phyloP scores from a whole-genome alignment of 192 early-diverging fungal species.

The Thamnidium elegans region DNA sequence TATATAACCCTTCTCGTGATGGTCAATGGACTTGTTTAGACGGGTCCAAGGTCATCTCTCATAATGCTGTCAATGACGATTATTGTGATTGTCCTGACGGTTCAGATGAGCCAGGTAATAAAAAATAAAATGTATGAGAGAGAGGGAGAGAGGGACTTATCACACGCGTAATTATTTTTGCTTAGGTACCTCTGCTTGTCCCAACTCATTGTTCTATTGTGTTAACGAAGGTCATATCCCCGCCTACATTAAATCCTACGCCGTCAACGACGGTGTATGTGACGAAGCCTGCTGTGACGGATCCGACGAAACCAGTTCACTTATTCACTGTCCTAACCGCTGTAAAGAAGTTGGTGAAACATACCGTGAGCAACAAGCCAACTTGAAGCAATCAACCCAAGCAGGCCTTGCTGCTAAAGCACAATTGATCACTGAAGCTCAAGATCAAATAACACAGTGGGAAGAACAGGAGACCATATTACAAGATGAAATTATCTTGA shows the following conservation, averaged over 20 bases:
- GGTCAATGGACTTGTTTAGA: slow-evolving; percentile 72
- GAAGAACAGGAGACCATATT: slow-evolving; percentile 24
- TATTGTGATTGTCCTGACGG: slow-evolving; percentile 97
- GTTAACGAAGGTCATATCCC: slow-evolving; percentile 73
- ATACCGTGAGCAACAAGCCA: slow-evolving; percentile 37
- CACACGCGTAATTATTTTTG: not conserved
- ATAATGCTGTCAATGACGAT: slow-evolving; percentile 85
- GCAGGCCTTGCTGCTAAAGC: slow-evolving; percentile 23
- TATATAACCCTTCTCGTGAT: slow-evolving; percentile 23
- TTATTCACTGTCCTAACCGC: slow-evolving; percentile 65
- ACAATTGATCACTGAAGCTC: slow-evolving; percentile 22
- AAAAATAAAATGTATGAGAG: not conserved
- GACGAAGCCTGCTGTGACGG: slow-evolving; percentile 96
- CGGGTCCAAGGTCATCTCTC: slow-evolving; percentile 63
- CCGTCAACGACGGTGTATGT: slow-evolving; percentile 95
- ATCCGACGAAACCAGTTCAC: slow-evolving; percentile 74
- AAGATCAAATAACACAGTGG: slow-evolving; percentile 6
- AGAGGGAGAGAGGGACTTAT: not conserved
- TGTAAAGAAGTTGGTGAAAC: slow-evolving; percentile 63
- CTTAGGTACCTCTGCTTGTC: slow-evolving; percentile 86
- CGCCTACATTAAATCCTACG: slow-evolving; percentile 57
- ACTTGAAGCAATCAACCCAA: slow-evolving; percentile 16
- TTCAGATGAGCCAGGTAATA: slow-evolving; percentile 88
- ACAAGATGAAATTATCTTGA: slow-evolving; percentile 23
- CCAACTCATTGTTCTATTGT: slow-evolving; percentile 78